phyloP scores from a whole-genome alignment of 768 basidiomycete species.

The Auriscalpium orientale region DNA sequence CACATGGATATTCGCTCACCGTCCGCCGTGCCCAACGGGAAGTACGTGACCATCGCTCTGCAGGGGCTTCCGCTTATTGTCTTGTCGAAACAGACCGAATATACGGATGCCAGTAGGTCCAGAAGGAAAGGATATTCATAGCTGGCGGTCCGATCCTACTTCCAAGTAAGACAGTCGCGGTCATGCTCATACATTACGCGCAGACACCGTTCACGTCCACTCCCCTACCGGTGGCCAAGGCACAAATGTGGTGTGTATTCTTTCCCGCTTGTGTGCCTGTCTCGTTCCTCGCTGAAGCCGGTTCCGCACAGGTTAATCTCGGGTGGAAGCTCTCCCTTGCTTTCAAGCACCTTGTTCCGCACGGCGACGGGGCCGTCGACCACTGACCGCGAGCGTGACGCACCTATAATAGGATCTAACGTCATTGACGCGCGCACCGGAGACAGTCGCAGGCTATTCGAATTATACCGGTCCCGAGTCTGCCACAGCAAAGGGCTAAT shows the following conservation, averaged over 20 bases:
- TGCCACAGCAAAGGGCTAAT: constrained; percentile 8
- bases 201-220: constrained; percentile 3
- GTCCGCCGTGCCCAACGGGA: neutral
- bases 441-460: neutral
- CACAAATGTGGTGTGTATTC: neutral
- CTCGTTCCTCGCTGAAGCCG: neutral
- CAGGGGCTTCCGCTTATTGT: neutral
- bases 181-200: neutral
- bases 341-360: constrained; percentile 1
- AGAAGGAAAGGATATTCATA: constrained; percentile 10
- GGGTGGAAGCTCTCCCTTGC: constrained; percentile 13
- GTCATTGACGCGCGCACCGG: neutral
- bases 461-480: constrained; percentile 4
- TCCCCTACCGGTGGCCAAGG: constrained; percentile 1
- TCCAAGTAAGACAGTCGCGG: constrained; percentile 8
- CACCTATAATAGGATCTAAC: no score
- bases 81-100: constrained; percentile 4
- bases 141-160: constrained; percentile 7
- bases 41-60: neutral
- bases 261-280: no score
- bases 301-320: constrained; percentile 8
- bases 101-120: constrained; percentile 12
- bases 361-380: neutral
- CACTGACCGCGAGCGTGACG: constrained; percentile 14
- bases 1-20: neutral